Evolutionary conservation across 805 yeast species (phyloP), one percentile per base, ranked within the genome.

Genomic region (Phaffomyces thermotolerans): DNA sequence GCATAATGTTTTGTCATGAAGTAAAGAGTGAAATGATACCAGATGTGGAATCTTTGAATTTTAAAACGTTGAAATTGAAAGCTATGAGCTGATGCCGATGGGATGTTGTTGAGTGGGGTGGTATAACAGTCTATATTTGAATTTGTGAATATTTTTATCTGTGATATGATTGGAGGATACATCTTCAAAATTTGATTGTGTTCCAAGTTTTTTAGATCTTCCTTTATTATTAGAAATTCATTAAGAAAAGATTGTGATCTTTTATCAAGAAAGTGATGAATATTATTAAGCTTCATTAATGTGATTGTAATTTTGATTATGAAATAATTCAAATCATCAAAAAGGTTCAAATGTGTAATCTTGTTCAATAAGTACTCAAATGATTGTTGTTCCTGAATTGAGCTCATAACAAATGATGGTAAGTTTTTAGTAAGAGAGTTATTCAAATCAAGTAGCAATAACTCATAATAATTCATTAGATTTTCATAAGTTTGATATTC

Each of bases 321-420:
- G 37, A 47, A 45, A 41, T 52, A 56, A 40, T 49, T 54, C 37
- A 52, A 38, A 33, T 52, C 57, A 34, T 56, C 53, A 41, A 50
- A 50, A 23, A 54, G 37, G 36, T 52, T 54, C 40, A 53, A 22
- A 10, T 47, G 43, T 9, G 48, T 23, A 17, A 52, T 47, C 25
- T 44, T 53, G 5, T 42, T 45, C 13, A 52, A 35, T 14, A 51
- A 15, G 35, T 45, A 50, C 3, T 36, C 41, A n/a, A 40, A 37
- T 7, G 34, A 18, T 17, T 15, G 17, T 8, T 13, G 22, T n/a
- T 34, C 33, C 9, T 33, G 22, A n/a, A 18, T 9, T 34, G 34
- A 39, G 22, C 44, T 43, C 10, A 43, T 29, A 8, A 40, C 34
- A 3, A 42, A 17, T 18, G 49, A 48, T 32, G 50, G 48, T 6